Conservation (phyloP, 192 early-diverging fungal genomes). For the Entomortierella parvispora region DNA sequence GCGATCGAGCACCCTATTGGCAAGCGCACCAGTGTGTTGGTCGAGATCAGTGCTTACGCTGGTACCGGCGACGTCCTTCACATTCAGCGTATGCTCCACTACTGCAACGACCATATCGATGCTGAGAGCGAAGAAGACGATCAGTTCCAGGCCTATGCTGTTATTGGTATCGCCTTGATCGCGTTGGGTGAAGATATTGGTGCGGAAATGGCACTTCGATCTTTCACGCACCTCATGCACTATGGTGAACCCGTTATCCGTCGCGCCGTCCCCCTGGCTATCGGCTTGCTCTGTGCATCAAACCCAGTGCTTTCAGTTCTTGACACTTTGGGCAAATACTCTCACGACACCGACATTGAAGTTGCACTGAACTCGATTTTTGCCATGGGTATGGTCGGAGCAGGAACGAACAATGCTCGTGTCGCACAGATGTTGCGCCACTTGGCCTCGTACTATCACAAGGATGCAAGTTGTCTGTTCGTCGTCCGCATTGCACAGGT, state of each 20-base stretch:
- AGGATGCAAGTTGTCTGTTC: slow-evolving; percentile 89
- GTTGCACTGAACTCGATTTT: slow-evolving; percentile 97
- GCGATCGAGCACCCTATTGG: slow-evolving; percentile 94
- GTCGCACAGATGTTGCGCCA: slow-evolving; percentile 98
- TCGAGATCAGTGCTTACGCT: slow-evolving; percentile 91
- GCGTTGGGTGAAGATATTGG: slow-evolving; percentile 98
- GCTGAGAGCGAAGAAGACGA: slow-evolving; percentile 82
- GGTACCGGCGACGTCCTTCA: slow-evolving; percentile 96
- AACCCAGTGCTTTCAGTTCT: slow-evolving; percentile 93
- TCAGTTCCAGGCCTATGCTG: slow-evolving; percentile 93
- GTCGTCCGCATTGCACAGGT: slow-evolving; percentile 87
- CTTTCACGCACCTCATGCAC: slow-evolving; percentile 99
- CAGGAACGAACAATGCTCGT: slow-evolving; percentile 99
- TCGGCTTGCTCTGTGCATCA: slow-evolving; percentile 94
- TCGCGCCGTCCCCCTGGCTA: slow-evolving; percentile 92
- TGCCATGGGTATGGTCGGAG: slow-evolving; percentile 98
- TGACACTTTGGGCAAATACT: slow-evolving; percentile 97
- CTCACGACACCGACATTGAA: slow-evolving; percentile 97
- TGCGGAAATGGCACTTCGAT: slow-evolving; percentile 93
- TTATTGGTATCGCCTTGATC: slow-evolving; percentile 94
- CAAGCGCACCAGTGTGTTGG: slow-evolving; percentile 87
- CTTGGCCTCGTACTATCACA: slow-evolving; percentile 96
- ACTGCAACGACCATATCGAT: slow-evolving; percentile 95
- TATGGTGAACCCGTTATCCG: slow-evolving; percentile 97
- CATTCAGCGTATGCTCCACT: slow-evolving; percentile 95